These are phyloP conservation scores for Arabidopsis thaliana DNA, from an alignment of 345 rosid genomes.

Conservation along the genomic window DNA sequence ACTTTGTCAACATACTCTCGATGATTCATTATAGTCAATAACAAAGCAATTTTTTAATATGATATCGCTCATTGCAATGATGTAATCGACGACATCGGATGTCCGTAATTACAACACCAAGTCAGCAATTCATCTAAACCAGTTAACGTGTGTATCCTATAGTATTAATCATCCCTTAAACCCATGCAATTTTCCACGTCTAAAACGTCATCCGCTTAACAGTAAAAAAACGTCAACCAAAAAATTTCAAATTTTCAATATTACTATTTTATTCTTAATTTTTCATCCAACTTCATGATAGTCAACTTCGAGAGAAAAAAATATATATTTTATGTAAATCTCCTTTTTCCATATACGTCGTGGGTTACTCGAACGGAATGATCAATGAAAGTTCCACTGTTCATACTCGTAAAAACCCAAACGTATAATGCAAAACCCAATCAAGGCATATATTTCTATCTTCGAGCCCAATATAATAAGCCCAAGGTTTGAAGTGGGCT, in stretches of 20 bases:
- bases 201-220: not conserved
- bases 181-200: not conserved
- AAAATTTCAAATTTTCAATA: not conserved
- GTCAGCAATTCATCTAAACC: too few relatives aligned
- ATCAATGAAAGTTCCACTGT: too few relatives aligned
- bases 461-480: not conserved
- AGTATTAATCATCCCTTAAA: too few relatives aligned
- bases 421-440: slow-evolving; percentile 6
- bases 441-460: not conserved
- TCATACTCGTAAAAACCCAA: not conserved
- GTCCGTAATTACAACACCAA: too few relatives aligned
- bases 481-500: not conserved
- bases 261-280: not conserved
- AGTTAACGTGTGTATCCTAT: too few relatives aligned
- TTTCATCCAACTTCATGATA: not conserved
- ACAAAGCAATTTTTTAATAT: too few relatives aligned
- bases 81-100: too few relatives aligned
- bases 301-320: not conserved
- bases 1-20: too few relatives aligned
- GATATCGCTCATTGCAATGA: too few relatives aligned
- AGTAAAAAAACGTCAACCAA: not conserved
- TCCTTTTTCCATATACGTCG: too few relatives aligned
- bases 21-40: too few relatives aligned
- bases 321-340: not conserved
- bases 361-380: too few relatives aligned